Base-by-base conservation (phyloP, 805 yeast species). In the Metschnikowia noctiluminum region DNA sequence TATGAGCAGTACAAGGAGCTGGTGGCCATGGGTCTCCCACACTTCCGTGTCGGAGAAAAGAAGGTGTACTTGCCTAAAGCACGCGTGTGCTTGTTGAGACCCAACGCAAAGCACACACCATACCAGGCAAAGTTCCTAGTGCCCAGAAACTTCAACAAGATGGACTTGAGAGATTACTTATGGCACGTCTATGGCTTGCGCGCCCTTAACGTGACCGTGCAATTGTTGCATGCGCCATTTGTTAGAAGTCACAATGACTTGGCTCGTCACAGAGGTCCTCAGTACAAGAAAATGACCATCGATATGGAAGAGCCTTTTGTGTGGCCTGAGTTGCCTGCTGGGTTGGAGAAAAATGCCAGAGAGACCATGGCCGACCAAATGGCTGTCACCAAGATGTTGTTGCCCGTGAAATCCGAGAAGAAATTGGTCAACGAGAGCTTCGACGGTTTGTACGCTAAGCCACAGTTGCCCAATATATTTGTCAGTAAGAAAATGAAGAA, bases 61-160 rank as follows among this genome's bases (percentile, higher is more conserved):
- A 75, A 86, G 54, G 74, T 87, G 9, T 91, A 81, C 64, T 87
- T 92, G 66, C 99, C 99, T 31, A 82, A 82, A 53, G 96, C 95
- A 1, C 76, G 92, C 53, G 75, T 92, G 35, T 81, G 87, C 43
- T 73, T 92, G 31, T 70, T 94, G 53, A 80, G 96, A 63, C 96
- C 97, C 38, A 87, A 87, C 61, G 97, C 98, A n/a, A 88, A 88
- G 62, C 96, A 89, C 69, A 87, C 97, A 0, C 99, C 99, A 42
- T 91, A 87, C 70, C 97, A 90, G 69, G 98, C 98, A 43, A 90
- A 89, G 66, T 94, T 94, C 69, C 81, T 88, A 55, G 99, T 95
- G 15, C 99, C 99, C 13, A 82, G 87, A 62, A 81, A 88, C 47
- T 91, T 94, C 77, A 94, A 94, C 74, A 92, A 91, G 66, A 76